Percentiles rank a stretch among this genome's conserved stretches.
Conservation (phyloP, 2,329 filamentous ascomycete genomes). For the Cytospora chrysosperma region DNA sequence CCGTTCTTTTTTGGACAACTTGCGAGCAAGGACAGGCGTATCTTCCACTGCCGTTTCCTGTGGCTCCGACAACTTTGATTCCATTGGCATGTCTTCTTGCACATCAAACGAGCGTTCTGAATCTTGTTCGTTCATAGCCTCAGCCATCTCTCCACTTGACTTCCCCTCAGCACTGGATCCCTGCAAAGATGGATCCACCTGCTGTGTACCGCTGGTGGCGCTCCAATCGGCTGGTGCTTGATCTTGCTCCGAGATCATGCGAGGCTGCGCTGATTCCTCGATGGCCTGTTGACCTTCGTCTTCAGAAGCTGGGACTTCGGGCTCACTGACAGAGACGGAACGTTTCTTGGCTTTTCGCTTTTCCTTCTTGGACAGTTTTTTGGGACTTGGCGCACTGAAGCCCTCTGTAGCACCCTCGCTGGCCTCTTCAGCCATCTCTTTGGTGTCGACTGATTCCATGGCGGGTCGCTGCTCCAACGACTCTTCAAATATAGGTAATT, state of each 20-base stretch:
- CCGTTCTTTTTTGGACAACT: conserved; percentile 26
- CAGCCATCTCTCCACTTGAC: background rate
- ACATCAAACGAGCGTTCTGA: conserved; percentile 1
- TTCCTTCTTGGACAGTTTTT: conserved; percentile 35
- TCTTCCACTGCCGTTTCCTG: background rate
- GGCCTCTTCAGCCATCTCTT: background rate
- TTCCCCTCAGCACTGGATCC: background rate
- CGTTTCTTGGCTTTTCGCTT: conserved; percentile 22
- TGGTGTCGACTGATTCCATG: background rate
- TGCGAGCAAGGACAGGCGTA: conserved; percentile 16
- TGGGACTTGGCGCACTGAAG: conserved; percentile 24
- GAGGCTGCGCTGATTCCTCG: background rate
- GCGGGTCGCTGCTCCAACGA: background rate
- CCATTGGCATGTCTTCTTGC: background rate
- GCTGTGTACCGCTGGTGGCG: background rate
- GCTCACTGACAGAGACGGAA: conserved; percentile 2
- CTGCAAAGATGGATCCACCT: background rate
- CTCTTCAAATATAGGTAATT: conserved; percentile 10
- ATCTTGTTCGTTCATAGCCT: background rate
- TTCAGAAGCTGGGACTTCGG: conserved; percentile 1
- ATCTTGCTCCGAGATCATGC: background rate
- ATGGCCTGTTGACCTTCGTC: background rate
- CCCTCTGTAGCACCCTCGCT: conserved; percentile 24
- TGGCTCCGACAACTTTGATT: background rate
- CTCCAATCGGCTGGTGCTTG: background rate